Conservation (phyloP, 768 basidiomycete species). For the Postia placenta region DNA sequence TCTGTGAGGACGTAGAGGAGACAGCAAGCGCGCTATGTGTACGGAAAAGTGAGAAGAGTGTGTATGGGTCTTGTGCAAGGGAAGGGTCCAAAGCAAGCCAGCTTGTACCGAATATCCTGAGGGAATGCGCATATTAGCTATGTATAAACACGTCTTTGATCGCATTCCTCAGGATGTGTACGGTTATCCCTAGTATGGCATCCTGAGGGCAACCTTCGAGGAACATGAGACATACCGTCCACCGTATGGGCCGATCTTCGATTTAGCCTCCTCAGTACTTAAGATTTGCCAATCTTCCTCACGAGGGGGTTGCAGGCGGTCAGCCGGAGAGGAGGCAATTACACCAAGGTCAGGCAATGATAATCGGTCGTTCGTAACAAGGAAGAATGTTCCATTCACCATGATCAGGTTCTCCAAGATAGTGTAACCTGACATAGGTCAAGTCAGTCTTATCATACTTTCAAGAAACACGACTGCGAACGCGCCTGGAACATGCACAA, state of each 20-base stretch:
- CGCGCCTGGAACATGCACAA: slow-evolving; percentile 64
- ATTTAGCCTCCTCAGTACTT: slow-evolving; percentile 15
- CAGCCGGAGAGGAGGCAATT: slow-evolving; percentile 37
- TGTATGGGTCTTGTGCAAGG: slow-evolving; percentile 49
- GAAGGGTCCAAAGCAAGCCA: slow-evolving; percentile 46
- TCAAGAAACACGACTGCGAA: no score
- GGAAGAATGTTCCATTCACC: slow-evolving; percentile 64
- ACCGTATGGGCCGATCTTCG: slow-evolving; percentile 23
- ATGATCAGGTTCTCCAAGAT: slow-evolving; percentile 78
- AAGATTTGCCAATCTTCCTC: slow-evolving; percentile 50
- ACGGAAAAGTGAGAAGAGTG: slow-evolving; percentile 73
- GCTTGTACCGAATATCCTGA: slow-evolving; percentile 20
- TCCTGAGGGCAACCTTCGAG: no score
- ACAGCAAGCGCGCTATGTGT: slow-evolving; percentile 42
- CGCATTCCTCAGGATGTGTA: not conserved
- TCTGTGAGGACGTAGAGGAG: slow-evolving; percentile 11
- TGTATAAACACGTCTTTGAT: no score
- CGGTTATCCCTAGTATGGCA: not conserved
- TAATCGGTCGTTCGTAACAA: slow-evolving; percentile 62
- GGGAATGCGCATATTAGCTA: not conserved
- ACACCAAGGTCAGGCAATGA: slow-evolving; percentile 51
- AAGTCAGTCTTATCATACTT: not conserved
- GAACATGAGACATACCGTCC: slow-evolving; percentile 20
- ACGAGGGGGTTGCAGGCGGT: slow-evolving; percentile 34
- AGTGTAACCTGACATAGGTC: slow-evolving; percentile 59